A percentile compares a stretch with the other conserved stretches of the same genome.
phyloP scores from a whole-genome alignment of 2,329 filamentous ascomycete genomes.

The Pyrenophora tritici-repentis region DNA sequence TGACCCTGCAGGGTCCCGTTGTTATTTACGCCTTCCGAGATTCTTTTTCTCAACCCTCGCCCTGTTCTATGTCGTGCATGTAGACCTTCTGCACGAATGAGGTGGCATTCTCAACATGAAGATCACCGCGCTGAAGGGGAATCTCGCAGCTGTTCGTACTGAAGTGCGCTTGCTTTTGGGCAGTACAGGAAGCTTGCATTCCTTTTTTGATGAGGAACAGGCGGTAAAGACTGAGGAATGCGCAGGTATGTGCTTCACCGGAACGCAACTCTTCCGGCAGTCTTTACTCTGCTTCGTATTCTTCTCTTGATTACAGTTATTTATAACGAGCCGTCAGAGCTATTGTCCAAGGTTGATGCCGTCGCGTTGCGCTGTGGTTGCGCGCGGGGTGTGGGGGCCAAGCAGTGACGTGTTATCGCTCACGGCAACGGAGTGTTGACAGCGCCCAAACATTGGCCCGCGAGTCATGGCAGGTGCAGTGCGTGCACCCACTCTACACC shows the following conservation, averaged over 20 bases:
- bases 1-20: too few relatives aligned
- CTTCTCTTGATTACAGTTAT: neutral
- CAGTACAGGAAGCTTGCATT: too few relatives aligned
- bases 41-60: too few relatives aligned
- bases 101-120: too few relatives aligned
- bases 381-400: conserved; percentile 26
- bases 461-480: conserved; percentile 28
- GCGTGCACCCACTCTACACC: conserved; percentile 20
- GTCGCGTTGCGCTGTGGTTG: conserved; percentile 25
- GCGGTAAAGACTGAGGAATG: neutral
- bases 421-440: conserved; percentile 39
- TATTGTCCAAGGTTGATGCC: neutral
- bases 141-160: too few relatives aligned
- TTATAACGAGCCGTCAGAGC: neutral
- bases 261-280: neutral
- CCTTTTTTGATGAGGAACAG: too few relatives aligned
- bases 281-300: neutral
- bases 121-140: too few relatives aligned
- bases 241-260: neutral
- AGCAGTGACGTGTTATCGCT: conserved; percentile 34
- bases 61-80: too few relatives aligned
- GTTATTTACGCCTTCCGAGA: too few relatives aligned
- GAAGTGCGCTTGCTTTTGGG: too few relatives aligned
- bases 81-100: too few relatives aligned
- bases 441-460: conserved; percentile 22